Percentiles rank a stretch among this genome's conserved stretches.
Conservation (phyloP, 352 stramenopile species). For the Pythium aquatile region DNA sequence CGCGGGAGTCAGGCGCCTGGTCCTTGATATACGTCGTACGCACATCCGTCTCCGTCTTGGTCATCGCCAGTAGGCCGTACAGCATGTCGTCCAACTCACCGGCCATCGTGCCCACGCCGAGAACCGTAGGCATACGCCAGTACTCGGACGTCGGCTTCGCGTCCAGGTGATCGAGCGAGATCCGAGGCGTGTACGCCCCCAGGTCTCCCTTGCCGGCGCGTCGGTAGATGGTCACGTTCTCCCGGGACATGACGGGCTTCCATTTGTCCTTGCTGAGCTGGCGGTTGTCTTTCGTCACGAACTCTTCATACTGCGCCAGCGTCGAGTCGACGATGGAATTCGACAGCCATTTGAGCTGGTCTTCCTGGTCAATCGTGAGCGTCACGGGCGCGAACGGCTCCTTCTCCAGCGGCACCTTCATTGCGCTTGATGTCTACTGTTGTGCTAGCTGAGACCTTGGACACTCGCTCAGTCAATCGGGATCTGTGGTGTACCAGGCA, state of each 20-base stretch:
- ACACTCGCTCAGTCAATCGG: neutral
- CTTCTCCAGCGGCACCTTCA: constrained; percentile 56
- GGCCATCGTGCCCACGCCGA: constrained; percentile 7
- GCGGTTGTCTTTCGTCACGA: constrained; percentile 6
- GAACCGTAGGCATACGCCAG: constrained; percentile 23
- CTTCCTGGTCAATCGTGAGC: constrained; percentile 23
- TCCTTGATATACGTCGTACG: constrained; percentile 20
- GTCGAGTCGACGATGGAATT: constrained; percentile 6
- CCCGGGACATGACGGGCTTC: constrained; percentile 20
- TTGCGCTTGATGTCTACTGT: constrained; percentile 2
- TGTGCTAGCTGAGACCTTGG: neutral
- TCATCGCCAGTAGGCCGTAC: constrained; percentile 11
- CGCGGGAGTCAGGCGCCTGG: constrained; percentile 5
- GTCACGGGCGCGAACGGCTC: constrained; percentile 51
- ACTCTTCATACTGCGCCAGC: constrained; percentile 13
- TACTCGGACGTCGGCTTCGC: constrained; percentile 33
- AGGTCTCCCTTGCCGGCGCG: constrained; percentile 13
- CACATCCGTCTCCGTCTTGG: constrained; percentile 7
- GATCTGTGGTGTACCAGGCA: neutral
- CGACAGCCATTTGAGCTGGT: constrained; percentile 13
- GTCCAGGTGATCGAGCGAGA: constrained; percentile 16
- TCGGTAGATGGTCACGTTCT: constrained; percentile 28
- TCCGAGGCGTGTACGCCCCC: constrained; percentile 7
- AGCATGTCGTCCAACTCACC: constrained; percentile 16
- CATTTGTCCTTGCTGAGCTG: constrained; percentile 8